Evolutionary conservation across 2,329 filamentous ascomycete species (phyloP), one percentile per base, ranked within the genome.

Genomic region (Colletotrichum tabaci): DNA sequence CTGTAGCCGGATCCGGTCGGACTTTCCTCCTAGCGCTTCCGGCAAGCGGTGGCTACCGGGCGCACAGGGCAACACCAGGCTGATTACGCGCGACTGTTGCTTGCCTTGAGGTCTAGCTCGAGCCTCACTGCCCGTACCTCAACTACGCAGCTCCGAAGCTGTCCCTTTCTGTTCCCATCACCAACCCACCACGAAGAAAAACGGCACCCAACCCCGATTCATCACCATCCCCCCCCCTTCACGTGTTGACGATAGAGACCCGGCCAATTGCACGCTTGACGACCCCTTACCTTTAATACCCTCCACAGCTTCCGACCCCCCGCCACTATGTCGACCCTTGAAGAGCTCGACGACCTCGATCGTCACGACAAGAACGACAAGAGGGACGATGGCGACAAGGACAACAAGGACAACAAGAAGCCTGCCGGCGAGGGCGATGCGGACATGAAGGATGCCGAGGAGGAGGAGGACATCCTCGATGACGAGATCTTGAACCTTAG

Each of bases 401-500:
- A 79, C 42, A 77, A 79, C 44, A 77, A 80, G 73, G 74, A 80
- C 71, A 77, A 80, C 65, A 76, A 80, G 65, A 89, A 76, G 84
- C 86, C 71, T 16, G 23, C 63, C 0, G 55, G 15, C 67, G 91
- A 92, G 78, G 93, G 88, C 60, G 96, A 98, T 85, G 92, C 92
- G 61, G 94, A 97, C 69, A 98, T 98, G 95, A 91, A 96, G 82
- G 95, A 98, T 81, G 92, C 91, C 13, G 91, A 92, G 74, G 84
- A 87, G 40, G 89, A 91, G 75, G 94, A 96, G 60, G 92, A 97
- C 76, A 89, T 95, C 66, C 89, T 99, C 75, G 96, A 98, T 83
- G 92, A 96, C 67, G 96, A 99, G 86, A 96, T 99, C 78, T 90
- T 98, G 73, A 92, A 91, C 82, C 92, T 97, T 77, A 96, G 93